These are phyloP conservation scores for Litsea cubeba DNA, from an alignment of 164 flowering plant genomes.

Conservation along the genomic window DNA sequence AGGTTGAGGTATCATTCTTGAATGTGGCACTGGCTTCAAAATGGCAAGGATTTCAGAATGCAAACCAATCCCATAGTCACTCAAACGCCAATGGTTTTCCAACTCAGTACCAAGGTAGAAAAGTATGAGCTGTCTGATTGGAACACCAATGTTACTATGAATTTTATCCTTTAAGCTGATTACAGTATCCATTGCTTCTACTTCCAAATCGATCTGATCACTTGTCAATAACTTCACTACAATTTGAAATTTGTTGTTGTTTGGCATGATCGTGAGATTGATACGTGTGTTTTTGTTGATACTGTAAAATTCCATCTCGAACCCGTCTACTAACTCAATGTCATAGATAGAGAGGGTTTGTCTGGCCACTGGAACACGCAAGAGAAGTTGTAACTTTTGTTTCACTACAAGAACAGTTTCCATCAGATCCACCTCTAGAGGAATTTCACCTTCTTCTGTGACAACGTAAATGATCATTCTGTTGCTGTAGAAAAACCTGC, in stretches of 20 bases:
- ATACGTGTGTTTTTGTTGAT: constrained; percentile 54
- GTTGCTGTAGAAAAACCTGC: neutral
- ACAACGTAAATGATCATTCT: constrained; percentile 50
- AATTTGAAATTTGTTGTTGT: constrained; percentile 31
- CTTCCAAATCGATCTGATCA: constrained; percentile 37
- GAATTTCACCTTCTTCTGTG: constrained; percentile 26
- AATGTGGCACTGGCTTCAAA: constrained; percentile 24
- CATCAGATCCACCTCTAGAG: constrained; percentile 38
- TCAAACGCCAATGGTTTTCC: constrained; percentile 43
- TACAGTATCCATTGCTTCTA: constrained; percentile 40
- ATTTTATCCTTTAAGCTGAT: constrained; percentile 69
- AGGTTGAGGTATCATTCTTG: constrained; percentile 27
- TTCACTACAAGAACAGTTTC: constrained; percentile 60
- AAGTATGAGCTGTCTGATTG: constrained; percentile 45
- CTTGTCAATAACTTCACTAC: constrained; percentile 38
- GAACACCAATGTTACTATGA: constrained; percentile 55
- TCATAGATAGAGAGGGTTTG: constrained; percentile 53
- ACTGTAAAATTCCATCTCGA: constrained; percentile 75
- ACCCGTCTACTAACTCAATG: constrained; percentile 66
- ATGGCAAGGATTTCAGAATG: constrained; percentile 54
- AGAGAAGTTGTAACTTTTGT: constrained; percentile 39
- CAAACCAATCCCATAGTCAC: constrained; percentile 60
- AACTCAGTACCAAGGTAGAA: constrained; percentile 46
- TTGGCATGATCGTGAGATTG: constrained; percentile 32
- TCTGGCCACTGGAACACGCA: constrained; percentile 42